Conservation (phyloP, 2,329 filamentous ascomycete species). For the Colletotrichum viniferum region DNA sequence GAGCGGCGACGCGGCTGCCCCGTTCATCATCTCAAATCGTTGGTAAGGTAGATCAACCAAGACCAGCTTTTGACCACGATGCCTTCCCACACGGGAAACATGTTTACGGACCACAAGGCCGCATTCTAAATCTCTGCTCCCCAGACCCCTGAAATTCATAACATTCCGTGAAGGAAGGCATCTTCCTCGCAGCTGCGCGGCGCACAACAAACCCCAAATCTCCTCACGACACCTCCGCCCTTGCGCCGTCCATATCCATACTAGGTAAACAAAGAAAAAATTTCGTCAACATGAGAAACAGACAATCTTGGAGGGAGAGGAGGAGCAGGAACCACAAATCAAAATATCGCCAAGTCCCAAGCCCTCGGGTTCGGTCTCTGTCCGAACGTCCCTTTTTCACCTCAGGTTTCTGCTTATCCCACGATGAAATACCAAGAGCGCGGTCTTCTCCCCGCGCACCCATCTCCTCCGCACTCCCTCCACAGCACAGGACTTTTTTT, state of each 20-base stretch:
- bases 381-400: background rate
- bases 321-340: background rate
- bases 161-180: background rate
- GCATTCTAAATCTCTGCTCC: background rate
- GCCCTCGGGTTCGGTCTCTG: background rate
- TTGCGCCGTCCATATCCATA: background rate
- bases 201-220: background rate
- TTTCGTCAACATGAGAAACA: background rate
- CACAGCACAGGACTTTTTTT: background rate
- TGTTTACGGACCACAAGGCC: background rate
- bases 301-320: background rate
- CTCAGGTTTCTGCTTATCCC: background rate
- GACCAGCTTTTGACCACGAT: too few relatives aligned
- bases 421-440: background rate
- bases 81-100: background rate
- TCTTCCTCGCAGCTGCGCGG: background rate
- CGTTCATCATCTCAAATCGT: too few relatives aligned
- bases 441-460: background rate
- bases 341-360: background rate
- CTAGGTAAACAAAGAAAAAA: background rate
- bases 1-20: accelerated
- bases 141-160: background rate
- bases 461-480: background rate
- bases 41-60: too few relatives aligned
- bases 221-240: background rate